Evolutionary conservation across 2,329 filamentous ascomycete species (phyloP).

Genomic region (Sphaerulina vaccinii): DNA sequence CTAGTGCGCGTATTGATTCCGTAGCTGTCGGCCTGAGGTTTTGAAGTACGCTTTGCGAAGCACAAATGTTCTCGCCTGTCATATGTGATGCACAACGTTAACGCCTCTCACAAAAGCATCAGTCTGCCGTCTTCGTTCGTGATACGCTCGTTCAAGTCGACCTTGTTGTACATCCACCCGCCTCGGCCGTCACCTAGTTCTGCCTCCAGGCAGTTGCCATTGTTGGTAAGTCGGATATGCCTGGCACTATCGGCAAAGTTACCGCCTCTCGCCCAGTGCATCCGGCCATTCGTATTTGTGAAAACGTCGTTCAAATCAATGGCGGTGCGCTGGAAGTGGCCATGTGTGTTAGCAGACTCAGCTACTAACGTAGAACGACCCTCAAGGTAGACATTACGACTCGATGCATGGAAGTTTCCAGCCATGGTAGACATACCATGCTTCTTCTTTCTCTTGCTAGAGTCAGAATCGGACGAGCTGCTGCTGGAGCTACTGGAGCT

Average conservation of each 20-base stretch:
- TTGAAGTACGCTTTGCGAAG: too few species aligned
- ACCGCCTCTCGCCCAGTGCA: conserved; percentile 40
- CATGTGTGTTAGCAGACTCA: conserved; percentile 35
- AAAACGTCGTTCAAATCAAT: conserved; percentile 42
- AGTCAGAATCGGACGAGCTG: conserved; percentile 24
- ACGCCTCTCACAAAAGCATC: conserved; percentile 29
- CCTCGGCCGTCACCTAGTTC: conserved; percentile 39
- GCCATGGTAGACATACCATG: conserved; percentile 20
- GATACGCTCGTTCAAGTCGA: conserved; percentile 42
- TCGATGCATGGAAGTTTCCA: conserved; percentile 43
- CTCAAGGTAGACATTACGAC: conserved; percentile 38
- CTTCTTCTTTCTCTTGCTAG: conserved; percentile 20
- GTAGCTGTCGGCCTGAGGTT: not conserved
- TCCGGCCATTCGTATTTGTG: conserved; percentile 39
- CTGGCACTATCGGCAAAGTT: conserved; percentile 41
- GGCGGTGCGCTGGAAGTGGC: conserved; percentile 35
- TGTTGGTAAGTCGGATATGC: conserved; percentile 35
- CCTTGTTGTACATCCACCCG: conserved; percentile 34
- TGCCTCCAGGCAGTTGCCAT: conserved; percentile 38
- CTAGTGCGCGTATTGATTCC: not conserved
- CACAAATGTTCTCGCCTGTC: too few species aligned
- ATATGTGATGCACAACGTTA: too few species aligned
- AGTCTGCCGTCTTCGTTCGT: conserved; percentile 41
- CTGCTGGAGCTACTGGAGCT: conserved; percentile 22
- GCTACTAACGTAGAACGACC: conserved; percentile 40